phyloP scores from a whole-genome alignment of 2,329 filamentous ascomycete genomes.

The Nothophoma quercina region DNA sequence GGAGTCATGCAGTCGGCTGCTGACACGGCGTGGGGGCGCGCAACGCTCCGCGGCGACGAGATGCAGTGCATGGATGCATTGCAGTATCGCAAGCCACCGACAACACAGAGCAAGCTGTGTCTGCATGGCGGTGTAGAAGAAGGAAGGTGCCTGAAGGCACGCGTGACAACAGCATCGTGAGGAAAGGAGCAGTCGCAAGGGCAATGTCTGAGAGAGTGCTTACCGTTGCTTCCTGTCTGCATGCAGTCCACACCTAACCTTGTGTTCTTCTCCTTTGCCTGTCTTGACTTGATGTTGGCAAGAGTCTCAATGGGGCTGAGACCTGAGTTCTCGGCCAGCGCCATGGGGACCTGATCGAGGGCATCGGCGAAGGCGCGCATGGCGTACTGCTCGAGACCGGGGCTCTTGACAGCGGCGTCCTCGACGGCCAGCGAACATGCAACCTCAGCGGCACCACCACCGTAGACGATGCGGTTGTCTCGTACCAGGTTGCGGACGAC shows the following conservation, averaged over 20 bases:
- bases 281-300: slow-evolving; percentile 93
- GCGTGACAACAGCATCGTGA: neutral
- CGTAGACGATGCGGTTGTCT: slow-evolving; percentile 97
- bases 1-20: slow-evolving; percentile 5
- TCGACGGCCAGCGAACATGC: slow-evolving; percentile 96
- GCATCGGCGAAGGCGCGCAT: slow-evolving; percentile 98
- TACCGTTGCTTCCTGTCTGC: slow-evolving; percentile 87
- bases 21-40: slow-evolving; percentile 7
- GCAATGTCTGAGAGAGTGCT: slow-evolving; percentile 35
- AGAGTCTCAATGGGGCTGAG: slow-evolving; percentile 95
- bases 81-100: neutral
- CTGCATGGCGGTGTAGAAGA: slow-evolving; percentile 1
- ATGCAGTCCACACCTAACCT: slow-evolving; percentile 97
- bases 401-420: slow-evolving; percentile 91
- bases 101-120: neutral
- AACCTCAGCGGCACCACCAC: slow-evolving; percentile 95
- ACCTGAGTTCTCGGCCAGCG: slow-evolving; percentile 95
- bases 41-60: neutral
- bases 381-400: slow-evolving; percentile 97
- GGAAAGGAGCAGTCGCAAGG: neutral
- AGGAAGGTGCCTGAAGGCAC: slow-evolving; percentile 3
- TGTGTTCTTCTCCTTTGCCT: slow-evolving; percentile 83
- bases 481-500: slow-evolving; percentile 95
- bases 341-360: slow-evolving; percentile 92
- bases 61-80: neutral